Conservation (phyloP, 805 yeast genomes). For the Candida yuanshanica region DNA sequence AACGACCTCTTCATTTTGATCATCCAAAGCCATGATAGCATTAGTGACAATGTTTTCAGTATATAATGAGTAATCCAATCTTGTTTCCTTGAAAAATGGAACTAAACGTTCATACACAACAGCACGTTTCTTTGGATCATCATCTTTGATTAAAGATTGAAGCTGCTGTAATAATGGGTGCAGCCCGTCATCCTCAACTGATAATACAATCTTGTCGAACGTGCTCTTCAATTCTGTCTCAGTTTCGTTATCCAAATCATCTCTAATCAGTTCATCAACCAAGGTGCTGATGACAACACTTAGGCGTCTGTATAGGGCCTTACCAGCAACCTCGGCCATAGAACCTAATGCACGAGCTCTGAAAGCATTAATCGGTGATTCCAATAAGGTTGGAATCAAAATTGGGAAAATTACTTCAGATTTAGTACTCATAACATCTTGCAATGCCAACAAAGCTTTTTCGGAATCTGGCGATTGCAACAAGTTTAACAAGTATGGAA, state of each 20-base stretch:
- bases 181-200: conserved; percentile 73
- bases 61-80: conserved; percentile 66
- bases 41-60: conserved; percentile 69
- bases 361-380: conserved; percentile 74
- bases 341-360: conserved; percentile 87
- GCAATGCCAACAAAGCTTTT: conserved; percentile 78
- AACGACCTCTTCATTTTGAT: conserved; percentile 56
- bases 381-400: conserved; percentile 75
- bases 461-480: conserved; percentile 59
- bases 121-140: conserved; percentile 57
- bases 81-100: conserved; percentile 59
- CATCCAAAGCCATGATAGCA: conserved; percentile 69
- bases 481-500: conserved; percentile 75
- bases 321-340: conserved; percentile 85
- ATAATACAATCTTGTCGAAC: conserved; percentile 62
- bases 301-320: conserved; percentile 68
- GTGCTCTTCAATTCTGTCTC: conserved; percentile 42
- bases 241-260: conserved; percentile 33
- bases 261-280: conserved; percentile 48
- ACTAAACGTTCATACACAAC: conserved; percentile 64
- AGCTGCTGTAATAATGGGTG: conserved; percentile 83
- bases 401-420: conserved; percentile 92
- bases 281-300: conserved; percentile 69
- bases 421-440: conserved; percentile 87
- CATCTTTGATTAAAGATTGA: conserved; percentile 69